Conservation (phyloP, 148 eudicot genomes). For the Diospyros kaki region DNA sequence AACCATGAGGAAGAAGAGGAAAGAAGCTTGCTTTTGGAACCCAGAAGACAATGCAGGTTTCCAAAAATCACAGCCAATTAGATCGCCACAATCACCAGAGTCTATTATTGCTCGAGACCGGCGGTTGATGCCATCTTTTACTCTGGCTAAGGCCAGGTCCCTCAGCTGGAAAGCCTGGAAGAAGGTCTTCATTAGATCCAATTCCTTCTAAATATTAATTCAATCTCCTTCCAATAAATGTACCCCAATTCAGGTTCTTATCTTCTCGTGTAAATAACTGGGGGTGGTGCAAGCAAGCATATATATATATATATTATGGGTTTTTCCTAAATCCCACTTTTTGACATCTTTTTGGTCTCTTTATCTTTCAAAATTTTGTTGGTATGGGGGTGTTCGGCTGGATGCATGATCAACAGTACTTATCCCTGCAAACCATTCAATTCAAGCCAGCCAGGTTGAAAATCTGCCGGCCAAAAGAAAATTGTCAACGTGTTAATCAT, state of each 20-base stretch:
- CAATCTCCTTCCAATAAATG: neutral
- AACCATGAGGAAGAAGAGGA: slow-evolving; percentile 65
- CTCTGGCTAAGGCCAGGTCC: slow-evolving; percentile 2
- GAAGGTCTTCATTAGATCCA: slow-evolving; percentile 58
- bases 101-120: neutral
- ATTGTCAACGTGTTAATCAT: too few relatives aligned
- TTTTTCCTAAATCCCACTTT: slow-evolving; percentile 7
- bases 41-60: slow-evolving; percentile 3
- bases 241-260: too few relatives aligned
- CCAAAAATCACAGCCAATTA: too few relatives aligned
- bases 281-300: neutral
- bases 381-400: too few relatives aligned
- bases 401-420: too few relatives aligned
- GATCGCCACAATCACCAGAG: neutral
- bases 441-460: too few relatives aligned
- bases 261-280: neutral
- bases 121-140: neutral
- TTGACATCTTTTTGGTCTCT: neutral
- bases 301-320: neutral
- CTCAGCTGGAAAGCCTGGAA: slow-evolving; percentile 46
- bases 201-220: slow-evolving; percentile 40
- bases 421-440: too few relatives aligned
- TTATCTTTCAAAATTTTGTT: too few relatives aligned
- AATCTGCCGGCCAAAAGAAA: too few relatives aligned
- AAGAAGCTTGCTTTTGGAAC: slow-evolving; percentile 67